A percentile compares a stretch with the other conserved stretches of the same genome.
phyloP scores from a whole-genome alignment of 1,284 basidiomycete genomes.

The Leccinum ambiguum region DNA sequence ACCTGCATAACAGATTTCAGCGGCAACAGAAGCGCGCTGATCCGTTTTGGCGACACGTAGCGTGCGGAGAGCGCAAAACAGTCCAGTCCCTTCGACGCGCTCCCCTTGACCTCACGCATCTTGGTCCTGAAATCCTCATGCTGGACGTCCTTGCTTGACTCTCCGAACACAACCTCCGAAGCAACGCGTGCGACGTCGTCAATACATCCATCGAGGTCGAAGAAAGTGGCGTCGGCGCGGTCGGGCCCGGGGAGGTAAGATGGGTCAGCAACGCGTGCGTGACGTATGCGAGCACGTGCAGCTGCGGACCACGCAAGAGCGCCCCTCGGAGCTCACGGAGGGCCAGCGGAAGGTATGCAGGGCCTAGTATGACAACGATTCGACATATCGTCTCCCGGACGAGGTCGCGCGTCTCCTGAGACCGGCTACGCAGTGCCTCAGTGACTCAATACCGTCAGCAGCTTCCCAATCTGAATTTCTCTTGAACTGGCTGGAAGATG shows the following conservation, averaged over 20 bases:
- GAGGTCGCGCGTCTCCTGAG: slow-evolving; percentile 92
- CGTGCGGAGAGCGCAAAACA: slow-evolving; percentile 83
- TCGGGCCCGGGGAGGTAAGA: slow-evolving; percentile 66
- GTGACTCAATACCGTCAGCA: slow-evolving; percentile 86
- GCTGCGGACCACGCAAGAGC: slow-evolving; percentile 88
- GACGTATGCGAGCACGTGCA: slow-evolving; percentile 89
- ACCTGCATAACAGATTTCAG: slow-evolving; percentile 86
- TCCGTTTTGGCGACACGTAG: slow-evolving; percentile 70
- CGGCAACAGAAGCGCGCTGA: slow-evolving; percentile 79
- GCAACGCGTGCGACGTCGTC: slow-evolving; percentile 79
- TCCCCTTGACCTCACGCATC: slow-evolving; percentile 85
- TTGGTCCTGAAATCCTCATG: slow-evolving; percentile 94
- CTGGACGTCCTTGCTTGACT: slow-evolving; percentile 88
- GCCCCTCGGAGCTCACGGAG: slow-evolving; percentile 84
- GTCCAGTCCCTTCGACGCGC: slow-evolving; percentile 80
- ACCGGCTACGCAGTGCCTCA: slow-evolving; percentile 73
- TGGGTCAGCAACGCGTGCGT: slow-evolving; percentile 83
- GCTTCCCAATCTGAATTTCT: slow-evolving; percentile 73
- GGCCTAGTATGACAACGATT: slow-evolving; percentile 77
- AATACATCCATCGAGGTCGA: slow-evolving; percentile 76
- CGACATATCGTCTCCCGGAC: slow-evolving; percentile 84
- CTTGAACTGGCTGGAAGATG: slow-evolving; percentile 74
- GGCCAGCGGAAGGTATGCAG: slow-evolving; percentile 71
- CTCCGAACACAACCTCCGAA: slow-evolving; percentile 93
- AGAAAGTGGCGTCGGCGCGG: slow-evolving; percentile 47